Evolutionary conservation across 805 yeast genomes (phyloP).

Genomic region (Pichia occidentalis): DNA sequence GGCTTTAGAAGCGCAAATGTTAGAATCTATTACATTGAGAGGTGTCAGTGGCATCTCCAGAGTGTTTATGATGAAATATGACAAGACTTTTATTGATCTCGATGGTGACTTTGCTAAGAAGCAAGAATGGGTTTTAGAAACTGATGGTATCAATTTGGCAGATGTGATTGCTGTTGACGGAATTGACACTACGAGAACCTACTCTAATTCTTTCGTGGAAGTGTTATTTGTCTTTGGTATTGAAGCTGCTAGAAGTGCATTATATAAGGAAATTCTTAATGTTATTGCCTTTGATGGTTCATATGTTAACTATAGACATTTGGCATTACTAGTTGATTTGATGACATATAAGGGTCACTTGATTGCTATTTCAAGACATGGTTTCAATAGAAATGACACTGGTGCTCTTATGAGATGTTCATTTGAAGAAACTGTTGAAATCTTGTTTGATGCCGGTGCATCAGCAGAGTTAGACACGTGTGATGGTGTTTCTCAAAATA

Average conservation of each 20-base stretch:
- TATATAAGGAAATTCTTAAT: conserved; percentile 89
- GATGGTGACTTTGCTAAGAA: conserved; percentile 84
- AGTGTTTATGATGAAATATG: conserved; percentile 85
- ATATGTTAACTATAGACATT: conserved; percentile 95
- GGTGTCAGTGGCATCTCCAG: conserved; percentile 94
- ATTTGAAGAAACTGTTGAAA: conserved; percentile 98
- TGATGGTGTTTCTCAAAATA: conserved; percentile 97
- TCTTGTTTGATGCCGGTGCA: conserved; percentile 95
- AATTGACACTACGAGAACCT: conserved; percentile 83
- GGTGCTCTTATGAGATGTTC: conserved; percentile 99
- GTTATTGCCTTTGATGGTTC: conserved; percentile 99
- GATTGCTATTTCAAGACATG: conserved; percentile 99
- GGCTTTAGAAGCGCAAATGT: conserved; percentile 92
- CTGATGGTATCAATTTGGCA: conserved; percentile 94
- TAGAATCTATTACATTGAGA: conserved; percentile 87
- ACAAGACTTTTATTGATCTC: conserved; percentile 61
- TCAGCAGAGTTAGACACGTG: conserved; percentile 97
- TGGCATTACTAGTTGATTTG: conserved; percentile 95
- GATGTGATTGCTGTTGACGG: conserved; percentile 95
- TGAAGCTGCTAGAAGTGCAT: conserved; percentile 94
- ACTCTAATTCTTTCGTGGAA: conserved; percentile 96
- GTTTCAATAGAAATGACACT: conserved; percentile 96
- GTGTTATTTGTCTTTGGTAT: conserved; percentile 92
- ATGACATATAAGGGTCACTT: conserved; percentile 98
- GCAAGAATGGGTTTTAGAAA: conserved; percentile 97